Evolutionary conservation across 345 rosid genomes (phyloP), one percentile per base, ranked within the genome.

Genomic region (Raphanus raphanistrum): DNA sequence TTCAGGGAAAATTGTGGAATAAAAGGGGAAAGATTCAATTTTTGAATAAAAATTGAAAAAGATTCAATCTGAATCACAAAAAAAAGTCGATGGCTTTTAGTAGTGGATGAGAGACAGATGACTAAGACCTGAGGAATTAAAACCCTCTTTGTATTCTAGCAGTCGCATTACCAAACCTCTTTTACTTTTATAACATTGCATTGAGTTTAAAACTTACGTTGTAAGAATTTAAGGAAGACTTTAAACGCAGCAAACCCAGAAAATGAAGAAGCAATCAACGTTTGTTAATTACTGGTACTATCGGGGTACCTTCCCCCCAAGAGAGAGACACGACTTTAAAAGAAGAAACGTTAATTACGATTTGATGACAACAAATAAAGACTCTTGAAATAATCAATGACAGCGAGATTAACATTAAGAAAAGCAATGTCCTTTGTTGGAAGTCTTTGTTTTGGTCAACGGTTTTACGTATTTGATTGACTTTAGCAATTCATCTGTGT

Each of bases 31-130:
- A 73, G 70, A 68, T 61, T 63, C 71, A 79, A 63, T 69, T 13
- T 48, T 48, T 48, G 21, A 45, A 45, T 12, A 0, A 12, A 45
- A 45, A 45, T 6, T 9, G 4, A 4, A 8, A 63, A 27, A 73
- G 74, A 68, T 61, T 63, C 71, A 79, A 69, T 74, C 55, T 50
- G 73, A 70, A 70, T 75, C 76, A 80, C 79, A 64, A 41, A 74
- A 63, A 41, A 74, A 69, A 63, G 76, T 70, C 9, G 15, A 70
- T 58, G 45, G 28, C 72, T 80, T 35, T 62, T 52, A 63, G 31
- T 1, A 64, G 63, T 11, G 63, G 58, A 63, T 17, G 72, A n/a
- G 58, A 62, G n/a, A 32, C 17, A 6, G 21, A 32, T 26, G 12
- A 38, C 12, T 38, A 61, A 68, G 58, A 33, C 3, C 36, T 36